Evolutionary conservation across 2,329 filamentous ascomycete genomes (phyloP), one percentile per base, ranked within the genome.

Genomic region (Colletotrichum sp.): DNA sequence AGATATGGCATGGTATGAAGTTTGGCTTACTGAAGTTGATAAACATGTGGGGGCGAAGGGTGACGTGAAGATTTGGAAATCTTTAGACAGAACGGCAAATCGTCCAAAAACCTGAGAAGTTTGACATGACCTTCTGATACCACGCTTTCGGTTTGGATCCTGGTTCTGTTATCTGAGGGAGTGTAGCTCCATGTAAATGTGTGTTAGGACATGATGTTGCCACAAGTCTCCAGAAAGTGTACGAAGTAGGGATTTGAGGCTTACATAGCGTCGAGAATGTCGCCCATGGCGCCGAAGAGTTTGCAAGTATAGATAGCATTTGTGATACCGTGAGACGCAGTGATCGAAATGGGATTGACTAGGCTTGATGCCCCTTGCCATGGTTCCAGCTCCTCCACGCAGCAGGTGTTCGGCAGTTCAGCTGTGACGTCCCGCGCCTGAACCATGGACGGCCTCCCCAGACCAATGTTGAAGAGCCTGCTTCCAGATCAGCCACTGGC

Each of bases 1-100:
- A 18, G 1, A 39, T 2, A 39, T 1, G 0, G 0, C 0, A 1
- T 39, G 16, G 5, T 3, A 18, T 39, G 36, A 18, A 0, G 0
- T 1, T 39, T 44, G 1, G 16, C 36, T 44, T 3, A 18, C 36
- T 44, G 36, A 18, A 44, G 36, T 44, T 44, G 36, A 10, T 18
- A 44, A 1, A 44, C 36, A 1, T 44, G 36, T 5, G 36, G 36
- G 6, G 36, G 36, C 4, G 8, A 44, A 3, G 36, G 36, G 16
- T 44, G 36, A 44, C 36, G 36, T 44, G 36, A 44, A 8, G 16
- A 44, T 18, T 44, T 44, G 8, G 36, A 44, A 10, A 44, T 18
- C 5, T 44, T 44, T 2, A 44, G 36, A 44, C 36, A 44, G 0
- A 16, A 8, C 8, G 36, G 36, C 36, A 44, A 44, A 18, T 44